A percentile compares a stretch with the other conserved stretches of the same genome.
Evolutionary conservation across 192 early-diverging fungal species (phyloP).

Genomic region (Coemansia aciculifera): DNA sequence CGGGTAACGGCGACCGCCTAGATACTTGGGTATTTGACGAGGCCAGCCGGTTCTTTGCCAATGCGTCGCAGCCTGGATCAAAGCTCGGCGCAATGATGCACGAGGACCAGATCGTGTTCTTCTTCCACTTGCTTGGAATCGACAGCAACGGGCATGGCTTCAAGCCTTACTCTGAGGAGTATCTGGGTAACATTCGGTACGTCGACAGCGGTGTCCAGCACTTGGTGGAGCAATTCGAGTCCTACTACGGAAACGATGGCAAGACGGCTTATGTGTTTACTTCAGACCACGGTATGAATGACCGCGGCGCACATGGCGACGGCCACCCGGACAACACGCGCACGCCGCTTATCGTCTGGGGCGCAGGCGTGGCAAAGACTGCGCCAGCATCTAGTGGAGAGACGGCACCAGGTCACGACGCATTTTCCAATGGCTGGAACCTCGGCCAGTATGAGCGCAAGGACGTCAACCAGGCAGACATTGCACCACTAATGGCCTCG

Average conservation of each 20-base stretch:
- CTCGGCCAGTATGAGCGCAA: conserved; percentile 64
- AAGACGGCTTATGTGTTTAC: conserved; percentile 90
- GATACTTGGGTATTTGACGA: conserved; percentile 94
- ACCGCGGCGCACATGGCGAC: conserved; percentile 90
- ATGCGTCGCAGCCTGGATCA: conserved; percentile 26
- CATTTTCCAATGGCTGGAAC: conserved; percentile 70
- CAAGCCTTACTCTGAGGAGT: conserved; percentile 82
- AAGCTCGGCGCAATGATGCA: conserved; percentile 62
- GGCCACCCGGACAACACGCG: conserved; percentile 94
- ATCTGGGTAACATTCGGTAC: conserved; percentile 79
- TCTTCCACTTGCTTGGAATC: conserved; percentile 91
- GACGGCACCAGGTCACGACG: conserved; percentile 71
- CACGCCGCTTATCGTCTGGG: conserved; percentile 94
- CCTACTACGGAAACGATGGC: conserved; percentile 78
- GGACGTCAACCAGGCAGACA: conserved; percentile 93
- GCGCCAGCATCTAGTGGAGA: conserved; percentile 34
- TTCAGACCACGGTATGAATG: conserved; percentile 95
- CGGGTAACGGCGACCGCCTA: conserved; percentile 77
- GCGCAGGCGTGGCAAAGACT: conserved; percentile 77
- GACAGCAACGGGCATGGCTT: conserved; percentile 94
- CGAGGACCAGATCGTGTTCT: conserved; percentile 81
- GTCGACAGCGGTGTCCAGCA: conserved; percentile 77
- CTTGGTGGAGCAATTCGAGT: conserved; percentile 68
- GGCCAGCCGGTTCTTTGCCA: conserved; percentile 69
- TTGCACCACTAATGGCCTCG: conserved; percentile 92